Evolutionary conservation across 345 rosid genomes (phyloP).

Genomic region (Gossypium bickii): DNA sequence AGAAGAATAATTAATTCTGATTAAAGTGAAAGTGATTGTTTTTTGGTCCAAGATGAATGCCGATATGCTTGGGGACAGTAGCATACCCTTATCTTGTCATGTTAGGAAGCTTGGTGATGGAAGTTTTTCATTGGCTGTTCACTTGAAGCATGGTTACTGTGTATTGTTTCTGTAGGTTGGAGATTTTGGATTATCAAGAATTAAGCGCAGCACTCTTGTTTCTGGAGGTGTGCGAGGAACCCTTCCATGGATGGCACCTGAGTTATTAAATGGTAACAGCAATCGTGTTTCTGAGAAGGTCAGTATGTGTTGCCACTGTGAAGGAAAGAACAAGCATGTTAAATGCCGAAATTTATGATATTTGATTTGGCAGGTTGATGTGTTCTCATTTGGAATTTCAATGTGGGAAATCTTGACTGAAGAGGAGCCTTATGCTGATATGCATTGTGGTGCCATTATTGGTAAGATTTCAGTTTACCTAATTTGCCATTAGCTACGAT

Average conservation of each 20-base stretch:
- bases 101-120: not conserved
- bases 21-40: not conserved
- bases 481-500: not conserved
- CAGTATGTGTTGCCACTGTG: not conserved
- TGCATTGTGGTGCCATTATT: constrained; percentile 78
- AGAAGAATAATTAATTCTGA: not conserved
- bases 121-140: not conserved
- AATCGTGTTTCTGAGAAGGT: constrained; percentile 48
- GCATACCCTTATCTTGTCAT: not conserved
- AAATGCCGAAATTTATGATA: constrained; percentile 8
- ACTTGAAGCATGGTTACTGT: not conserved
- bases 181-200: constrained; percentile 69
- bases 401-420: constrained; percentile 74
- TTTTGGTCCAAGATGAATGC: not conserved
- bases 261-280: constrained; percentile 23
- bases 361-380: constrained; percentile 42
- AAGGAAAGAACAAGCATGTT: not conserved
- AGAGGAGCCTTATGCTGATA: constrained; percentile 69
- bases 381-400: constrained; percentile 69
- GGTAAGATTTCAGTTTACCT: constrained; percentile 32
- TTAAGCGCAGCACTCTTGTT: constrained; percentile 60
- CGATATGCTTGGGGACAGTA: no score
- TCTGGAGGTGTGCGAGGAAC: constrained; percentile 76
- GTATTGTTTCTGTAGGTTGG: constrained; percentile 42
- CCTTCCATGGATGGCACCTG: constrained; percentile 77